These are phyloP conservation scores for Peronosclerospora sorghi DNA, from an alignment of 352 stramenopile species.

Conservation along the genomic window DNA sequence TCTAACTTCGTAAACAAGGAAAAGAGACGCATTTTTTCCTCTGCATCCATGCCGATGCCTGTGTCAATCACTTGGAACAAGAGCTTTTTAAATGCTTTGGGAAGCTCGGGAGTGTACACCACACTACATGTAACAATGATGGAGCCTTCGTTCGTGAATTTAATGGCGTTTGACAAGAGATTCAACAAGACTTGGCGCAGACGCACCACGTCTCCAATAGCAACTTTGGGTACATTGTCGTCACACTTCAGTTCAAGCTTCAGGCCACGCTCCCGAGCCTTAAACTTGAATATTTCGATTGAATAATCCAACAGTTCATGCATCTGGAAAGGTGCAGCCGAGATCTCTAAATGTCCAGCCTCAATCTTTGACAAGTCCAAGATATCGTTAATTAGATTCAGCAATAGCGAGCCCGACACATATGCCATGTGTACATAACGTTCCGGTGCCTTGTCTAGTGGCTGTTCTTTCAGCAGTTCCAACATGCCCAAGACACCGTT, in stretches of 20 bases:
- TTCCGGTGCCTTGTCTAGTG: conserved; percentile 49
- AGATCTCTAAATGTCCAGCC: conserved; percentile 84
- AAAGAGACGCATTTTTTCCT: conserved; percentile 75
- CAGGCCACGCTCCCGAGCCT: conserved; percentile 74
- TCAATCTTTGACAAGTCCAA: conserved; percentile 90
- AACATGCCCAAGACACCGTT: conserved; percentile 80
- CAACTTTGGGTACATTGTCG: conserved; percentile 46
- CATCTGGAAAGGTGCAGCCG: conserved; percentile 75
- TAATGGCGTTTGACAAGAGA: conserved; percentile 79
- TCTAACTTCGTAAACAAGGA: conserved; percentile 78
- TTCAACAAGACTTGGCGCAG: conserved; percentile 76
- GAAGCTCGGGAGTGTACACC: conserved; percentile 51
- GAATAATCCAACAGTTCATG: conserved; percentile 77
- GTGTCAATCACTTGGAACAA: conserved; percentile 83
- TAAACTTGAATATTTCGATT: conserved; percentile 86
- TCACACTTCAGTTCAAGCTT: conserved; percentile 72
- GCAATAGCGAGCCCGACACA: conserved; percentile 72
- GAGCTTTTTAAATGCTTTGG: conserved; percentile 54
- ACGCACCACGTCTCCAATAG: conserved; percentile 70
- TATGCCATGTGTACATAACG: conserved; percentile 82
- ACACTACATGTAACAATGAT: conserved; percentile 73
- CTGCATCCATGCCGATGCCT: conserved; percentile 66
- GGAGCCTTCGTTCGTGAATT: conserved; percentile 76
- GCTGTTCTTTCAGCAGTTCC: conserved; percentile 68
- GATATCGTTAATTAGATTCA: conserved; percentile 89